Conservation (phyloP, 208 protist species). For the Trypanosoma scelopori region DNA sequence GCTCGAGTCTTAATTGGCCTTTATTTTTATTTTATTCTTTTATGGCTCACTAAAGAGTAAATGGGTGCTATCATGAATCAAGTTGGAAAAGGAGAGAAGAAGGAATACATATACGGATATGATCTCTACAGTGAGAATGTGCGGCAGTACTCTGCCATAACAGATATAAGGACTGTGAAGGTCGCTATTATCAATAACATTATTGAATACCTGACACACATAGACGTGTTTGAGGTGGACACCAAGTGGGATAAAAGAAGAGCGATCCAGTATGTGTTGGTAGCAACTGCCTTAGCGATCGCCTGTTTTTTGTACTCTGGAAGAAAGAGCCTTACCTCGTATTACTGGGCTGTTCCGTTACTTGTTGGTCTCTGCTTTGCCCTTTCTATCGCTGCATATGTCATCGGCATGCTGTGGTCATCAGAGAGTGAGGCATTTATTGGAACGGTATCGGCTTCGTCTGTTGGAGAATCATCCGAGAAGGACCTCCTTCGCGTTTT, state of each 20-base stretch:
- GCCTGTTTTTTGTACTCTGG: neutral
- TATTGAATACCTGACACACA: conserved; percentile 27
- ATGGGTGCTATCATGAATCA: conserved; percentile 6
- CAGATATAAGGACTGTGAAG: conserved; percentile 42
- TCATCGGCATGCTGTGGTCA: neutral
- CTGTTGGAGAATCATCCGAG: neutral
- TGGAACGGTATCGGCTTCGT: neutral
- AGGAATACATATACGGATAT: conserved; percentile 61
- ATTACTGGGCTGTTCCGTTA: neutral
- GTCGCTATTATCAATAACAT: conserved; percentile 24
- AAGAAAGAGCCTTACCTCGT: conserved; percentile 12
- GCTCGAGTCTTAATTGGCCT: conserved; percentile 4
- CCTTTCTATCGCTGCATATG: neutral
- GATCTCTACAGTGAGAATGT: conserved; percentile 68
- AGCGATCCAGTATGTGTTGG: neutral
- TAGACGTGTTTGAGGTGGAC: conserved; percentile 14
- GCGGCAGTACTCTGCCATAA: conserved; percentile 45
- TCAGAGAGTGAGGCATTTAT: conserved; percentile 9
- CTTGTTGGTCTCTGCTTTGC: conserved; percentile 4
- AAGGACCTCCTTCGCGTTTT: conserved; percentile 30
- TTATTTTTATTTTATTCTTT: conserved; percentile 23
- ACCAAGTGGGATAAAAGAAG: neutral
- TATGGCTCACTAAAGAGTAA: conserved; percentile 1
- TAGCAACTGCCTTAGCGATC: neutral
- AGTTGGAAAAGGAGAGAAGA: conserved; percentile 3